Evolutionary conservation across 768 basidiomycete genomes (phyloP), one percentile per base, ranked within the genome.

Genomic region (Suillus occidentalis): DNA sequence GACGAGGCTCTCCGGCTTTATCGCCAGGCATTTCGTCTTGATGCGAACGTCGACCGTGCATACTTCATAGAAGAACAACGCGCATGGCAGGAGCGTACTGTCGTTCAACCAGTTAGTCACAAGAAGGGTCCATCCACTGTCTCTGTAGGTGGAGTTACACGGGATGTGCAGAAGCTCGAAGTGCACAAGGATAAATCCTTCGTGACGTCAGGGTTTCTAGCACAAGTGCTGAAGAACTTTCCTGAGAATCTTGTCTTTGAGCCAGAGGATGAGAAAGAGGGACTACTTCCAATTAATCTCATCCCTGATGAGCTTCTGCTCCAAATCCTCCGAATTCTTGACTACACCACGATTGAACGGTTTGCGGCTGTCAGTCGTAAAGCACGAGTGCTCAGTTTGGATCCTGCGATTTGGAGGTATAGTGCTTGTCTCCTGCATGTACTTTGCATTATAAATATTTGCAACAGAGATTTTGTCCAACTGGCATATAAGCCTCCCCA

Each of bases 121-220:
- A 91, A 88, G 69, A 90, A 88, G 43, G 90, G 84, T 73, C 89
- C 86, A 62, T 90, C 88, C 91, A 92, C 92, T 1, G 92, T 92
- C 65, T 97, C 77, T 10, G 92, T 14, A 9, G 70, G 62, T 50
- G 59, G 18, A 91, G 76, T 52, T 90, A 87, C 65, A 94, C 95
- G 12, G 95, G 94, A 75, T 92, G 89, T 65, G 84, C 84, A 77
- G 94, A 93, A 70, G 93, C 16, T 20, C 75, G 70, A 88, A 88
- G 76, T 90, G 90, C 63, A 92, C 60, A 68, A 67, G 43, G 64
- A 66, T 31, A 39, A 40, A 12, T 45, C 10, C 53, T 6, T 42
- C 12, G 63, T 37, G 45, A 70, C 28, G 71, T 80, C 53, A 79
- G 82, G 7, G 80, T 80, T 13, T 76, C 75, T 91, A 20, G 84